phyloP scores from a whole-genome alignment of 768 basidiomycete genomes.

The Sarcodon aspratus region DNA sequence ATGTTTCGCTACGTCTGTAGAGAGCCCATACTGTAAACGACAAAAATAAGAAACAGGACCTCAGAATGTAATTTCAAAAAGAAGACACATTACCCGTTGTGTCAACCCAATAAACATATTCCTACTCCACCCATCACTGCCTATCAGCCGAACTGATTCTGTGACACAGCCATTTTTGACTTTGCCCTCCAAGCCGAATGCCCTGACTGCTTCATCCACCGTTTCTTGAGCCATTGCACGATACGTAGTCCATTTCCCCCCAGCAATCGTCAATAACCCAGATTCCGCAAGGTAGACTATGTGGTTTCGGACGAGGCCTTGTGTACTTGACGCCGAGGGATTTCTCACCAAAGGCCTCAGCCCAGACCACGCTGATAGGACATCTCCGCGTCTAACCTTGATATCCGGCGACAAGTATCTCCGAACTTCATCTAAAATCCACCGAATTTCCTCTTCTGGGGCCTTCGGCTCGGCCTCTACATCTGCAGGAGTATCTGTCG shows the following conservation, averaged over 20 bases:
- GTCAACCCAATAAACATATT: constrained; percentile 97
- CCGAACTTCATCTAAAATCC: constrained; percentile 91
- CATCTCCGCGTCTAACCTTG: constrained; percentile 88
- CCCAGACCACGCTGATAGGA: constrained; percentile 91
- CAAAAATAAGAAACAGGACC: not conserved
- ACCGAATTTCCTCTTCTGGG: constrained; percentile 88
- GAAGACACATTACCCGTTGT: constrained; percentile 67
- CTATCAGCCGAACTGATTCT: constrained; percentile 70
- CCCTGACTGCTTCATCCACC: constrained; percentile 75
- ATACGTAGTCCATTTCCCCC: constrained; percentile 99
- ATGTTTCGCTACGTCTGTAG: constrained; percentile 88
- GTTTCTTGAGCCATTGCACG: constrained; percentile 93
- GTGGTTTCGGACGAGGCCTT: constrained; percentile 87
- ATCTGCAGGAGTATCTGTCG: constrained; percentile 75
- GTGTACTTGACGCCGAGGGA: constrained; percentile 62
- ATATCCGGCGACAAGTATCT: constrained; percentile 87
- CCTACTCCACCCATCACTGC: constrained; percentile 87
- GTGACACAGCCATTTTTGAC: constrained; percentile 63
- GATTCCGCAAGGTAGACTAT: constrained; percentile 75
- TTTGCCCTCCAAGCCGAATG: constrained; percentile 51
- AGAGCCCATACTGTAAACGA: constrained; percentile 62
- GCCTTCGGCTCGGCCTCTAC: constrained; percentile 72
- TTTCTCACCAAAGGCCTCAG: constrained; percentile 84
- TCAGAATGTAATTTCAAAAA: not conserved
- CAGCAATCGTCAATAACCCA: constrained; percentile 88